phyloP scores from a whole-genome alignment of 164 flowering plant genomes.

The Taxillus chinensis region DNA sequence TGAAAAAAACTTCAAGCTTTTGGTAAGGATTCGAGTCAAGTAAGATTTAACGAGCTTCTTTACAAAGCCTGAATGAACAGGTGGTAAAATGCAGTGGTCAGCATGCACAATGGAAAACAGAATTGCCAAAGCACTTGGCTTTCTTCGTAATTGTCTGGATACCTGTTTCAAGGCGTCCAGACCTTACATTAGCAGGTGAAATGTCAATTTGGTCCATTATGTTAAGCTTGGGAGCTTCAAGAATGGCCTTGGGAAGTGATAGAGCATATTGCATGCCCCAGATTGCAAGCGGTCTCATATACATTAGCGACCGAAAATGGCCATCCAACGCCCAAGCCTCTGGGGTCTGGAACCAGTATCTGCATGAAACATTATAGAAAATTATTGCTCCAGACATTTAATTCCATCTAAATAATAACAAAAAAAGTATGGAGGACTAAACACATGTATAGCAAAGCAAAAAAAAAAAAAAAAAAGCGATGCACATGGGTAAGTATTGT shows the following conservation, averaged over 20 bases:
- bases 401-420: too few species aligned
- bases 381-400: too few species aligned
- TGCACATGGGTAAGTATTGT: too few species aligned
- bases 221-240: conserved; percentile 62
- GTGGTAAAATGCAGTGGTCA: conserved; percentile 7
- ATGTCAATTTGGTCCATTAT: conserved; percentile 55
- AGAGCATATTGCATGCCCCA: conserved; percentile 95
- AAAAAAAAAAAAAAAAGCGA: too few species aligned
- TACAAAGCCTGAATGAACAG: background rate
- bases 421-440: too few species aligned
- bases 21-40: too few species aligned
- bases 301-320: conserved; percentile 72
- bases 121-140: conserved; percentile 46
- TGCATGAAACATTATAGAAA: conserved; percentile 13
- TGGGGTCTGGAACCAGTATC: conserved; percentile 92
- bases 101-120: conserved; percentile 56
- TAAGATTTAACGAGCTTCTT: too few species aligned
- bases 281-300: conserved; percentile 86
- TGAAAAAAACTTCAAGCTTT: too few species aligned
- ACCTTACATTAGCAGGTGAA: conserved; percentile 20
- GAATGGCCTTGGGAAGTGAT: conserved; percentile 56
- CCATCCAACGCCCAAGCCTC: conserved; percentile 88
- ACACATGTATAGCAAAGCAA: too few species aligned
- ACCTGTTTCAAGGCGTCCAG: conserved; percentile 21
- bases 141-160: conserved; percentile 35